Evolutionary conservation across 78 protist genomes (phyloP), one percentile per base, ranked within the genome.

Genomic region (Polysphondylium violaceum): DNA sequence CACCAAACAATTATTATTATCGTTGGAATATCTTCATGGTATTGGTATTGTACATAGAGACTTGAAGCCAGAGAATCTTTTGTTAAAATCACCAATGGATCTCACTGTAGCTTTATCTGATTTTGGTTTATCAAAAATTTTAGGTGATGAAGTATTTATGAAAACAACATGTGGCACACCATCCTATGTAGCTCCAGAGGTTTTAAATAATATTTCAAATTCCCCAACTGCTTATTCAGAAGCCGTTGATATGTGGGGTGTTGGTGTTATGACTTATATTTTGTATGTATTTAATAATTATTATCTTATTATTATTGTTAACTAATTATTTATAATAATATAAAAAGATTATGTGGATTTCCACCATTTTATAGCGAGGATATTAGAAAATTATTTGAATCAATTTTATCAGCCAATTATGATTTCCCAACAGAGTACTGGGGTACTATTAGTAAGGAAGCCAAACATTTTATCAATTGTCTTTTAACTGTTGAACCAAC

Each of bases 101-200:
- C 25, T 56, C 21, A 44, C 76, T 0, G 71, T 96, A 6, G 93
- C 91, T 11, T 63, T 96, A 40, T 53, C 98, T 23, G 98, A 96
- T 65, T 96, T 96, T 87, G 98, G 98, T 16, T 83, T 96, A 3
- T 33, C 91, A 29, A 88, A 88, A 53, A 81, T 95, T 23, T 7
- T 91, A 1, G 72, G 9, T 0, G 91, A 73, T 7, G 94, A 75
- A n/a, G 41, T 43, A 35, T 29, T 89, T 47, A 58, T 94, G 75
- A 92, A 75, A 41, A 95, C 97, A 12, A 87, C 95, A 9, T 95
- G 97, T 73, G 98, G 98, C 3, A 81, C 97, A n/a, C 97, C 97
- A 14, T 65, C 61, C 1, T 76, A 76, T 50, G 88, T 73, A 14
- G 96, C 96, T 25, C 96, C 96, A 12, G 96, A 94, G 53, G 85